Base-by-base conservation (phyloP, 1,139 yeast genomes). In the Lodderomyces theae region DNA sequence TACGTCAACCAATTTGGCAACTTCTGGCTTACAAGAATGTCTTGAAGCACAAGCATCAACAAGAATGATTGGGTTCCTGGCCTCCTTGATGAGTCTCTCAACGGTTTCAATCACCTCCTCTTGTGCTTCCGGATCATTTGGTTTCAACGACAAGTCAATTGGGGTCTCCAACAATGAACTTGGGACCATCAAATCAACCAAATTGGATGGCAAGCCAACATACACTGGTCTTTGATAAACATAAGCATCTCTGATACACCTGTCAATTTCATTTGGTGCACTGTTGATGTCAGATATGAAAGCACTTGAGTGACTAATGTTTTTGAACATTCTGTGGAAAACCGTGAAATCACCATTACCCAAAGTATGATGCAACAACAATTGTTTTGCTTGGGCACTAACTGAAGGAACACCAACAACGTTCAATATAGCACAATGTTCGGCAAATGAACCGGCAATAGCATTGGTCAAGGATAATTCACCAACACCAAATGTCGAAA, bases 1-100 rank as follows among this genome's bases (percentile, higher is more conserved):
- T 32, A 52, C 37, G 29, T 63, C 61, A 34, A 65, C 63, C 47
- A 66, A 74, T 52, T 71, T 63, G 48, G 67, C 71, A 46, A 86
- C 83, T 64, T 83, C 88, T 25, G 61, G 64, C 56, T 72, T 74
- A 54, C 82, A 84, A 50, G 74, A 72, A 64, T 86, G 95, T 68
- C 95, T 78, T 41, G 83, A 70, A 47, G 90, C 88, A 73, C 96
- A 86, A 34, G 96, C 95, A 66, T 87, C 96, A 38, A 87, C 90
- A 53, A 87, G 71, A 52, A 87, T 78, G 47, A 85, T 64, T 49
- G 95, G 95, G 65, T 80, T 79, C 57, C 72, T 57, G 38, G 95
- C 81, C 39, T 65, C 66, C 47, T 59, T 56, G 51, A 87, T 72
- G 64, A 84, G 60, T 26, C 64, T 62, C 45, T 79, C 54, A 43